Percentiles rank a stretch among this genome's conserved stretches.
phyloP scores from a whole-genome alignment of 805 yeast species.

The Wickerhamiella cacticola region DNA sequence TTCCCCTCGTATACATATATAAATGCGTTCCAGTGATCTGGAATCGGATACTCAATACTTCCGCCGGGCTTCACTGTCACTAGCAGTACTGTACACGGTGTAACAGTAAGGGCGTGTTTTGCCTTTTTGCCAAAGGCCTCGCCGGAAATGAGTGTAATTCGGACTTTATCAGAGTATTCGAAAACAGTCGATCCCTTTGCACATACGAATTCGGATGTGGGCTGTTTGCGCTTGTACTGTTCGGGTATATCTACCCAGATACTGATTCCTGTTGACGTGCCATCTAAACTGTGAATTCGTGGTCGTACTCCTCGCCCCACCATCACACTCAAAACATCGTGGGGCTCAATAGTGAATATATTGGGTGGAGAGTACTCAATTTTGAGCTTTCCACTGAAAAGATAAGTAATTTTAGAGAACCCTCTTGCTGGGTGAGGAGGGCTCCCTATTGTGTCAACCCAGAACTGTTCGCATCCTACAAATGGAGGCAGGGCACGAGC shows the following conservation, averaged over 20 bases:
- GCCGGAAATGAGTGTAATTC: slow-evolving; percentile 17
- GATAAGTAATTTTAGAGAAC: slow-evolving; percentile 17
- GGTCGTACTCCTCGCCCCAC: slow-evolving; percentile 20
- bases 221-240: slow-evolving; percentile 18
- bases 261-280: slow-evolving; percentile 16
- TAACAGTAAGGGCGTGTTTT: slow-evolving; percentile 17
- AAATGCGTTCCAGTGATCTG: slow-evolving; percentile 26
- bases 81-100: slow-evolving; percentile 18
- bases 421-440: slow-evolving; percentile 23
- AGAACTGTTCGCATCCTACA: slow-evolving; percentile 19
- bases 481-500: slow-evolving; percentile 20
- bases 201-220: slow-evolving; percentile 17
- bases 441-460: slow-evolving; percentile 16
- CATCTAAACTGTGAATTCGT: background rate
- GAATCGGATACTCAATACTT: slow-evolving; percentile 16
- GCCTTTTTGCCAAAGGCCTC: slow-evolving; percentile 17
- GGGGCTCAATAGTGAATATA: slow-evolving; percentile 17
- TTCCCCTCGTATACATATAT: slow-evolving; percentile 24
- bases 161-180: slow-evolving; percentile 14
- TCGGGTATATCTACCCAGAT: slow-evolving; percentile 21
- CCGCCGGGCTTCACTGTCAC: slow-evolving; percentile 16
- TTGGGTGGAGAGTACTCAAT: slow-evolving; percentile 19
- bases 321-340: slow-evolving; percentile 20
- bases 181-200: slow-evolving; percentile 12
- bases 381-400: slow-evolving; percentile 15